phyloP scores from a whole-genome alignment of 202 grass and related monocot species.

The Hordeum pubiflorum region DNA sequence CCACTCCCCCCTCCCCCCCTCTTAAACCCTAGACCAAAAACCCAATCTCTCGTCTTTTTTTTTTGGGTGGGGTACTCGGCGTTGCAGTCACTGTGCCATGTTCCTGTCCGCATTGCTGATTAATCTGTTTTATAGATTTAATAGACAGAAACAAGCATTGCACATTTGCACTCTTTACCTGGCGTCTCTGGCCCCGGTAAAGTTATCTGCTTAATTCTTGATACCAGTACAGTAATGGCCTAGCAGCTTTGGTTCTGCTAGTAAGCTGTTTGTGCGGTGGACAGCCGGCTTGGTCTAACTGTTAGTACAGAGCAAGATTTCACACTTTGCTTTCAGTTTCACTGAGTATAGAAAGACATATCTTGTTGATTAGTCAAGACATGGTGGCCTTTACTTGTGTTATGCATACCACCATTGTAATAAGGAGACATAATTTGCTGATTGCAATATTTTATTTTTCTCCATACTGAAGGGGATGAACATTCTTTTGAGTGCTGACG shows the following conservation, averaged over 20 bases:
- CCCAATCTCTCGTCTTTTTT: not conserved
- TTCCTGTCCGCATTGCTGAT: not conserved
- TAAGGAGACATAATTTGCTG: constrained; percentile 7
- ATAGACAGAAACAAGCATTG: not conserved
- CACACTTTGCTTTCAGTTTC: too few species aligned
- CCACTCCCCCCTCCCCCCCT: not conserved
- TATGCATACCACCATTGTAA: not conserved
- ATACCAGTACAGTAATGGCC: not conserved
- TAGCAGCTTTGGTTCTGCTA: not conserved
- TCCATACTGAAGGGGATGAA: constrained; percentile 55
- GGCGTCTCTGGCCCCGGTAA: not conserved
- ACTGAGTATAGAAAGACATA: too few species aligned
- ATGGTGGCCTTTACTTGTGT: not conserved
- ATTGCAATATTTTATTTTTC: not conserved
- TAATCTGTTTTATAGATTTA: not conserved
- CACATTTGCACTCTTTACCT: not conserved
- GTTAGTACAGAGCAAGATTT: not conserved
- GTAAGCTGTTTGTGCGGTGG: not conserved
- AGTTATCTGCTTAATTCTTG: not conserved
- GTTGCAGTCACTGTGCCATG: not conserved
- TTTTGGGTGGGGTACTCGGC: not conserved
- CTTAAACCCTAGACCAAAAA: constrained; percentile 29
- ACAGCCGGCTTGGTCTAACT: too few species aligned
- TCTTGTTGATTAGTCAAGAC: not conserved
- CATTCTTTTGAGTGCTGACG: constrained; percentile 66